Evolutionary conservation across 1,139 yeast genomes (phyloP).

Genomic region (Zygoascus sp.): DNA sequence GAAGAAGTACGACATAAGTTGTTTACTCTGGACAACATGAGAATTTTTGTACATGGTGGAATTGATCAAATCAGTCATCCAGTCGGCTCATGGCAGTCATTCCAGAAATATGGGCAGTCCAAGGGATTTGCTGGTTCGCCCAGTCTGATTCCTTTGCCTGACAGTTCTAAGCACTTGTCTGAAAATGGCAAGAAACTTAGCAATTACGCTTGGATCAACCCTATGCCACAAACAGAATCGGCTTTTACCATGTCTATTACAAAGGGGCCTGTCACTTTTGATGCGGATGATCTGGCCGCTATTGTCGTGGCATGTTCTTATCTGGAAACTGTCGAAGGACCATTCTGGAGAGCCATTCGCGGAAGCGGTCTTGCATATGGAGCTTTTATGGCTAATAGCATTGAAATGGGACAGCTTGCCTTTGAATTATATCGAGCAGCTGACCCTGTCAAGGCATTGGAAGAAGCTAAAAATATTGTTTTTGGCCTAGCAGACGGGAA

Average conservation of each 20-base stretch:
- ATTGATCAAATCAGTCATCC: constrained; percentile 49
- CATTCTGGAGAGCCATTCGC: constrained; percentile 93
- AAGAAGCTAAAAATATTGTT: constrained; percentile 65
- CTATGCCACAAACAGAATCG: constrained; percentile 85
- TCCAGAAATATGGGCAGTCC: constrained; percentile 4
- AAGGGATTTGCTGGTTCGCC: constrained; percentile 5
- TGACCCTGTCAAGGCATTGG: constrained; percentile 70
- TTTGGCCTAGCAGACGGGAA: constrained; percentile 53
- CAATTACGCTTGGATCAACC: constrained; percentile 56
- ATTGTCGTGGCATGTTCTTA: constrained; percentile 72
- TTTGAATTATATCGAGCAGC: constrained; percentile 78
- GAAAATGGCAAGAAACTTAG: constrained; percentile 52
- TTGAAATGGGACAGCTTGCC: constrained; percentile 64
- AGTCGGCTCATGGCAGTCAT: constrained; percentile 54
- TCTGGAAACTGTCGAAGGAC: constrained; percentile 88
- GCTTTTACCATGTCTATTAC: constrained; percentile 65
- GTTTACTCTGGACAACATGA: constrained; percentile 56
- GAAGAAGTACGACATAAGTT: constrained; percentile 54
- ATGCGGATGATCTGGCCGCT: constrained; percentile 63
- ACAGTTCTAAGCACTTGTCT: constrained; percentile 52
- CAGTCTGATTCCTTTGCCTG: constrained; percentile 41
- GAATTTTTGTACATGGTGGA: constrained; percentile 71
- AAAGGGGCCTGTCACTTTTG: constrained; percentile 59
- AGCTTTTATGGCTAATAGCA: constrained; percentile 53
- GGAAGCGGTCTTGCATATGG: constrained; percentile 97